phyloP scores from a whole-genome alignment of 73 alveolate species.

The Paramecium caudatum region DNA sequence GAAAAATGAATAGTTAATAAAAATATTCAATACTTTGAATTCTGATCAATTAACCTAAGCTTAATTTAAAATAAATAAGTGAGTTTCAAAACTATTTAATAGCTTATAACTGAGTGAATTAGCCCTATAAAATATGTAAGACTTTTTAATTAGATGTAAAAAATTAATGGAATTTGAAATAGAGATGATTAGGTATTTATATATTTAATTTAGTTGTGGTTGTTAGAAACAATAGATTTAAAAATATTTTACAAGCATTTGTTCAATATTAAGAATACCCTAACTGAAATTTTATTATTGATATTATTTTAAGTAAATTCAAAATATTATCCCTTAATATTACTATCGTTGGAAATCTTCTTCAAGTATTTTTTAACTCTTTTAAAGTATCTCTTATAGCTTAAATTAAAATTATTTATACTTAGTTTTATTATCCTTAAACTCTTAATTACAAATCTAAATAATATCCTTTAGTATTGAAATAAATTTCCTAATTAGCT shows the following conservation, averaged over 20 bases:
- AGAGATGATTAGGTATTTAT: constrained; percentile 34
- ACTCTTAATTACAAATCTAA: constrained; percentile 26
- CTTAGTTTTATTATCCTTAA: not conserved
- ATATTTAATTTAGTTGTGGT: not conserved
- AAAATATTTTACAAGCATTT: constrained; percentile 19
- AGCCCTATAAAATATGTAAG: not conserved
- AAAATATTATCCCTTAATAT: constrained; percentile 52
- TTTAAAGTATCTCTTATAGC: constrained; percentile 31
- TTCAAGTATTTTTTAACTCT: constrained; percentile 38
- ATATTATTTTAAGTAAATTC: too few species aligned
- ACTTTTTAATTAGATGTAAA: not conserved
- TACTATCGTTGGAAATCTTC: constrained; percentile 30
- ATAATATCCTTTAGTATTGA: constrained; percentile 61
- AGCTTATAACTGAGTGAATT: constrained; percentile 1
- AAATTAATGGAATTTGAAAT: not conserved
- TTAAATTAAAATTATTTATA: not conserved
- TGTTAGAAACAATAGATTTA: constrained; percentile 2
- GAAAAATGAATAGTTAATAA: constrained; percentile 5
- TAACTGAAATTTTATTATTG: constrained; percentile 62
- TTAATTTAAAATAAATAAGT: not conserved
- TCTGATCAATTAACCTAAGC: not conserved
- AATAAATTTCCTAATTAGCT: constrained; percentile 3
- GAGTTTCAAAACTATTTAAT: not conserved
- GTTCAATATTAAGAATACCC: constrained; percentile 3
- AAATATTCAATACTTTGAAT: not conserved